Conservation (phyloP, 345 rosid genomes). For the Arabidopsis arenosa region DNA sequence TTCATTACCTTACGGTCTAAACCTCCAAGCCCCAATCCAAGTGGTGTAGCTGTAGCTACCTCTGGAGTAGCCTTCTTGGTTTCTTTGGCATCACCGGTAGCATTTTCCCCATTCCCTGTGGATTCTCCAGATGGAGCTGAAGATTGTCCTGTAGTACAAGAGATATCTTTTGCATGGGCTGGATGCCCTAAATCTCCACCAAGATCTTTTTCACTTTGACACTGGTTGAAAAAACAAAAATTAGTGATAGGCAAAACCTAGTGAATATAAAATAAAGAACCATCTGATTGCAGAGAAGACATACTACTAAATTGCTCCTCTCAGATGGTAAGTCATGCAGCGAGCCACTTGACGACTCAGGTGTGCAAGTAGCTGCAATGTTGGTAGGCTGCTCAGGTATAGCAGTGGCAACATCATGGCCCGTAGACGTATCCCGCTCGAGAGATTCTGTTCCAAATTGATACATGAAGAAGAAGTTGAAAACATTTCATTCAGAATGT, state of each 20-base stretch:
- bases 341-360: slow-evolving; percentile 46
- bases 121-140: slow-evolving; percentile 44
- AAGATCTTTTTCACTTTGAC: slow-evolving; percentile 41
- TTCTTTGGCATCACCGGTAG: slow-evolving; percentile 47
- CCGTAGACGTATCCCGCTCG: slow-evolving; percentile 39
- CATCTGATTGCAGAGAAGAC: slow-evolving; percentile 26
- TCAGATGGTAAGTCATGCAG: slow-evolving; percentile 45
- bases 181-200: slow-evolving; percentile 43
- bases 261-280: slow-evolving; percentile 5
- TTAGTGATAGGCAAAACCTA: slow-evolving; percentile 1
- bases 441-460: slow-evolving; percentile 46
- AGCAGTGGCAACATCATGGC: slow-evolving; percentile 32
- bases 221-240: slow-evolving; percentile 44
- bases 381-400: slow-evolving; percentile 44
- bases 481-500: slow-evolving; percentile 26
- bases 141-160: slow-evolving; percentile 43
- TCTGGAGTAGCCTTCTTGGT: slow-evolving; percentile 50
- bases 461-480: slow-evolving; percentile 27
- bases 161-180: slow-evolving; percentile 48
- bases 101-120: slow-evolving; percentile 48
- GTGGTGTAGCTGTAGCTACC: slow-evolving; percentile 57
- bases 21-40: slow-evolving; percentile 87
- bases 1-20: slow-evolving; percentile 79
- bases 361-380: slow-evolving; percentile 40
- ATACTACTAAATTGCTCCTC: slow-evolving; percentile 54